Conservation (phyloP, 2,329 filamentous ascomycete species). For the Aureobasidium pullulans region DNA sequence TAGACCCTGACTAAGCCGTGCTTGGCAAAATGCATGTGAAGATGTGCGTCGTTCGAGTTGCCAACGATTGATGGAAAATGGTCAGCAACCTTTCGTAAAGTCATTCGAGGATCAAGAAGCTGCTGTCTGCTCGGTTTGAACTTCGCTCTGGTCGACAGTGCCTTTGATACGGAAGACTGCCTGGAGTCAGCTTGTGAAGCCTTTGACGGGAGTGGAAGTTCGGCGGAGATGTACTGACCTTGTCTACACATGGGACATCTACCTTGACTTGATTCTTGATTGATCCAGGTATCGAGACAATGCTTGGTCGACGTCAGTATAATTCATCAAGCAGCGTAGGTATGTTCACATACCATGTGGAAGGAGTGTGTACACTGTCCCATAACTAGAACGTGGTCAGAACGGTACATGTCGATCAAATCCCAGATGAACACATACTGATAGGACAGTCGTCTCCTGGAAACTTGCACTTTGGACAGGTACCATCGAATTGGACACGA, state of each 20-base stretch:
- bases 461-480: constrained; percentile 95
- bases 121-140: background rate
- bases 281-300: constrained; percentile 93
- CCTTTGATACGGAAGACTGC: constrained; percentile 27
- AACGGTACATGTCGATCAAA: background rate
- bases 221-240: constrained; percentile 28
- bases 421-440: constrained; percentile 48
- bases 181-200: background rate
- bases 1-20: constrained; percentile 11
- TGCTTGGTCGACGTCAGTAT: constrained; percentile 50
- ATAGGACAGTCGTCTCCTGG: constrained; percentile 93
- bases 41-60: background rate
- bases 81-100: background rate
- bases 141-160: constrained; percentile 17
- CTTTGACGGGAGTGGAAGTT: background rate
- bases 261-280: constrained; percentile 85
- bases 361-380: constrained; percentile 97
- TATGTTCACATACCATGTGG: constrained; percentile 65
- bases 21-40: constrained; percentile 11
- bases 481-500: constrained; percentile 94
- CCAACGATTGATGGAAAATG: background rate
- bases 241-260: constrained; percentile 98
- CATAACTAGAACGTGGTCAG: constrained; percentile 57
- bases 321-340: background rate
- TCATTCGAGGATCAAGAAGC: background rate